phyloP scores from a whole-genome alignment of 192 early-diverging fungal species.

The Coemansia guatemalensis region DNA sequence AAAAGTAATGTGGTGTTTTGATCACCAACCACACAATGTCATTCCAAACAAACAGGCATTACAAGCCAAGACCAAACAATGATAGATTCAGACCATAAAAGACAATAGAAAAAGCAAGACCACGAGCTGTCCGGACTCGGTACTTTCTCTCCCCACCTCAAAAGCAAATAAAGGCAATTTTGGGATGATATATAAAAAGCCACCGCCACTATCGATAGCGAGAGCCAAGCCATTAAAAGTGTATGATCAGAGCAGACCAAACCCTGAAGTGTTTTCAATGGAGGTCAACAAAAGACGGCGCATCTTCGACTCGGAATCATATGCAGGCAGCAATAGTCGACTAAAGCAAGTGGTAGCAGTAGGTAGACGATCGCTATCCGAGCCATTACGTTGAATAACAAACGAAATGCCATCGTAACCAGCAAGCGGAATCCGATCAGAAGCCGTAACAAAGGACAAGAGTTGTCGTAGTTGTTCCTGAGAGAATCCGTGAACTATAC shows the following conservation, averaged over 20 bases:
- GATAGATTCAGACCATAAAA: no score
- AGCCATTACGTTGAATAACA: constrained; percentile 95
- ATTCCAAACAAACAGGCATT: neutral
- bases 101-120: no score
- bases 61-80: no score
- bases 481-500: constrained; percentile 65
- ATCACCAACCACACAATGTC: neutral
- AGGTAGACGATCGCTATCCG: constrained; percentile 81
- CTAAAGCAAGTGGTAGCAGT: constrained; percentile 93
- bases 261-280: constrained; percentile 90
- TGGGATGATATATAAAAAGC: neutral
- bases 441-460: constrained; percentile 88
- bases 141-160: no score
- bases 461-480: constrained; percentile 69
- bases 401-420: constrained; percentile 80
- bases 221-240: no score
- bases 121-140: no score
- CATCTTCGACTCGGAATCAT: constrained; percentile 69
- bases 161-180: no score
- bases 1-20: neutral
- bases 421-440: constrained; percentile 82
- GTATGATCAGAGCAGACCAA: constrained; percentile 76
- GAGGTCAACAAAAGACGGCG: constrained; percentile 74
- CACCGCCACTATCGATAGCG: no score
- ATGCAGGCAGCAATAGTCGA: constrained; percentile 84